Percentiles rank a stretch among this genome's conserved stretches.
Evolutionary conservation across 495 filamentous ascomycete genomes (phyloP).

Genomic region (Emericellopsis terricola): DNA sequence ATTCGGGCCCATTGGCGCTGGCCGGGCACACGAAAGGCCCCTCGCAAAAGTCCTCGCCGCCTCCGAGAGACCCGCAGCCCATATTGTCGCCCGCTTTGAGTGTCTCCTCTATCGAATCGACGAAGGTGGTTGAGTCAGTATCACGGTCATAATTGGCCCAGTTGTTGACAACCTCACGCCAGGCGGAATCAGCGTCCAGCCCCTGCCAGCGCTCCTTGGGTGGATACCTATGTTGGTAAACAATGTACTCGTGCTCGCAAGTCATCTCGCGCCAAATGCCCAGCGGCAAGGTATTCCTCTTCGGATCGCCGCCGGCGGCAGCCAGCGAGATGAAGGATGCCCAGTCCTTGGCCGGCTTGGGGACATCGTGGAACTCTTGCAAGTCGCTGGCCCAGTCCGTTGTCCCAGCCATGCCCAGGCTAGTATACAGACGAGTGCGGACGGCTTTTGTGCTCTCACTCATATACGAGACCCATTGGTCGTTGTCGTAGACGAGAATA

Average conservation of each 20-base stretch:
- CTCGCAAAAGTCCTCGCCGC: slow-evolving; percentile 1
- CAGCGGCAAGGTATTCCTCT: no score
- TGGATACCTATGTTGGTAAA: no score
- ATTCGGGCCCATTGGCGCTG: slow-evolving; percentile 1
- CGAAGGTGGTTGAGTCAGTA: slow-evolving; percentile 50
- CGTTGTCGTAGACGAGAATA: slow-evolving; percentile 24
- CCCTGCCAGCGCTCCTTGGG: slow-evolving; percentile 9
- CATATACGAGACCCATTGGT: slow-evolving; percentile 27
- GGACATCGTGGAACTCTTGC: slow-evolving; percentile 4
- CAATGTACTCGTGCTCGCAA: no score
- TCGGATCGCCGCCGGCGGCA: neutral
- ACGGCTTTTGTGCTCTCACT: slow-evolving; percentile 8
- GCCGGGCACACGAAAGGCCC: neutral
- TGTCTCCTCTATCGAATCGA: slow-evolving; percentile 52
- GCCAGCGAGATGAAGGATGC: neutral
- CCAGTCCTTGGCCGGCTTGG: neutral
- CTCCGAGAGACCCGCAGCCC: neutral
- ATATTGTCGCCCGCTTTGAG: neutral
- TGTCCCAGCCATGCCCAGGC: slow-evolving; percentile 14
- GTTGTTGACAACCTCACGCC: slow-evolving; percentile 7
- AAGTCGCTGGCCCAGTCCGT: slow-evolving; percentile 25
- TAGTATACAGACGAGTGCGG: slow-evolving; percentile 9
- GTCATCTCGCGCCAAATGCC: no score
- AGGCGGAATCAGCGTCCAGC: slow-evolving; percentile 10
- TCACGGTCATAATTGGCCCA: slow-evolving; percentile 2